Base-by-base conservation (phyloP, 345 rosid species). In the Hibiscus syriacus region DNA sequence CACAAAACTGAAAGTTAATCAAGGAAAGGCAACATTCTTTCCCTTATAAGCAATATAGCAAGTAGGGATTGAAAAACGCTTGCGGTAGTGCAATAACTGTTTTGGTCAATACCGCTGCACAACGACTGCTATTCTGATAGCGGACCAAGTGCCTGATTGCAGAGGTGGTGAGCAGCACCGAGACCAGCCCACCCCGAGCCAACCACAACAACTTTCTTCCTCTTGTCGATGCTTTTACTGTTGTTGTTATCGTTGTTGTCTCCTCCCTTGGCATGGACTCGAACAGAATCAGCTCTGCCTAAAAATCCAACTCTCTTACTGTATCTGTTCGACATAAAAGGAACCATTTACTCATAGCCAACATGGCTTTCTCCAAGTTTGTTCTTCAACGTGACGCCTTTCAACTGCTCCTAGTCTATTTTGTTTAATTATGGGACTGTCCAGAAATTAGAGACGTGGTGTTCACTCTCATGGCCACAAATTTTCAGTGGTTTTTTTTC, bases 151-250 rank as follows among this genome's bases (percentile, higher is more conserved):
- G n/a, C 88, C 84, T 80, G 90, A 43, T 80, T 78, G 79, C 77
- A 71, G 16, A 84, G 89, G 65, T 85, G 88, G 59, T 83, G 74
- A 60, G 92, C 92, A 19, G 88, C 90, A 45, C 87, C 86, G 43
- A 79, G 87, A 32, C 86, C 85, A 23, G 85, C 79, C 89, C 90
- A 86, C 54, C 90, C 89, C n/a, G 83, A 83, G 39, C 94, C 90
- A 70, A 82, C 78, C 13, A 86, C 74, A 48, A 76, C 80, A 4
- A 74, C 79, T 63, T 82, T 82, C 78, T 81, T 84, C 54, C 54
- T 76, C 38, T 57, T 71, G 5, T 50, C 56, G 4, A 66, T 56
- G 54, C 26, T 49, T 49, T 70, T 66, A 10, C 3, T 50, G 22
- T 45, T 45, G 49, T 5, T 1, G n/a, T n/a, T n/a, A n/a, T n/a